Base-by-base conservation (phyloP, 805 yeast genomes). In the Saccharomycopsis amapae region DNA sequence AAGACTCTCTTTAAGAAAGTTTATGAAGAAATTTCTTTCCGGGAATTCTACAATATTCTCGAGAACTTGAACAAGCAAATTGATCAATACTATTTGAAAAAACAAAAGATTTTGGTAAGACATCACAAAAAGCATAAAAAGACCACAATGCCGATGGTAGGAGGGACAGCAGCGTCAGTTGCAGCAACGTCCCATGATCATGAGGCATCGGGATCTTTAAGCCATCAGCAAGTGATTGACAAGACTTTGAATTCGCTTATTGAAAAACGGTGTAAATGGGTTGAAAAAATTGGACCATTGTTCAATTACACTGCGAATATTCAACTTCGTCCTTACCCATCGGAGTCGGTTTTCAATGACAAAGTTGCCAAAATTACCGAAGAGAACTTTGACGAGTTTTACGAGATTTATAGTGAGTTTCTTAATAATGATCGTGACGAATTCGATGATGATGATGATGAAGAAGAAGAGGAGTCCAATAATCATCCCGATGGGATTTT, bases 41-140 rank as follows among this genome's bases (percentile, higher is more conserved):
- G 90, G 61, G 98, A 93, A 62, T 93, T 86, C 62, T 71, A 81
- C 48, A 83, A 90, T 10, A 89, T 93, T 44, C 64, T 88, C 49
- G 97, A 93, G 47, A 97, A 93, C 59, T 69, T 93, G 54, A 97
- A 93, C 62, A 93, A 90, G 61, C 99, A 93, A 64, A 89, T 93
- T 31, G 98, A 93, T 60, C 97, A 86, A 62, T 89, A 95, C 18
- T 93, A 89, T 60, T 66, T 84, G 52, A 84, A 88, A 62, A 71
- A 97, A 49, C 73, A 84, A 46, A 78, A 88, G 55, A 86, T 79
- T 5, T 80, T 87, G 46, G 83, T 74, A 57, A 78, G 76, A 59
- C 69, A 76, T 54, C 78, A 78, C 64, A 81, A 79, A 64, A 67
- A 68, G 52, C 67, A 66, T 48, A 69, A 69, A 58, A 66, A 67